Evolutionary conservation across 306 rosid genomes (phyloP), one percentile per base, ranked within the genome.

Genomic region (Alnus rubra): DNA sequence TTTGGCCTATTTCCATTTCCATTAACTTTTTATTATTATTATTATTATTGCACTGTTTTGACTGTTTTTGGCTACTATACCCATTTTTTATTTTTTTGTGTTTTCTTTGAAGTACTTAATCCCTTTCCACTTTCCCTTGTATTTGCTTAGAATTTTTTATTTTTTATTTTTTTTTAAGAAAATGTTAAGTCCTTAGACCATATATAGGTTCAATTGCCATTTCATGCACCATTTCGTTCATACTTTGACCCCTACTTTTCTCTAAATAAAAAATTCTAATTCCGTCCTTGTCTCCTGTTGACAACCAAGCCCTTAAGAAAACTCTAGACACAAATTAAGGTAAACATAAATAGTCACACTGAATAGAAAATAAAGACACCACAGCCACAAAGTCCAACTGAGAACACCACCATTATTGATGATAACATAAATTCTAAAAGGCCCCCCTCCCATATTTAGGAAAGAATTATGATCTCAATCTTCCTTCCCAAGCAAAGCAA

Each of bases 401-500:
- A 28, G 19, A 71, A 71, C 12, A 30, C 44, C 39, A 71, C 42
- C 18, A 49, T 51, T 62, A 23, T 23, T 23, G 28, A 23, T 23
- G 77, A 72, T 79, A 53, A 60, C 12, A 30, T 42, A 45, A 53
- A 59, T 48, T 68, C 31, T 42, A 1, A 39, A 49, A 18, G 23
- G 2, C 0, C 14, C 80, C 49, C 45, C 45, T 4, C 5, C 4
- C 5, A 42, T 42, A 42, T 42, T 75, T 30, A 72, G 7, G 37
- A 5, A 81, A 64, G 31, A 2, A 45, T 9, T 45, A 16, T 71
- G 7, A 47, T 12, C 37, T 6, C 49, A 81, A 6, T 78, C 87
- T 69, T 88, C 16, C 74, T 90, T 86, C 37, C 98, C 98, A 71
- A 93, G 49, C 67, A 93, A 79, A 68, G 93, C 74, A 72, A 93